Base-by-base conservation (phyloP, 176 grass and related monocot species). In the Areca catechu region DNA sequence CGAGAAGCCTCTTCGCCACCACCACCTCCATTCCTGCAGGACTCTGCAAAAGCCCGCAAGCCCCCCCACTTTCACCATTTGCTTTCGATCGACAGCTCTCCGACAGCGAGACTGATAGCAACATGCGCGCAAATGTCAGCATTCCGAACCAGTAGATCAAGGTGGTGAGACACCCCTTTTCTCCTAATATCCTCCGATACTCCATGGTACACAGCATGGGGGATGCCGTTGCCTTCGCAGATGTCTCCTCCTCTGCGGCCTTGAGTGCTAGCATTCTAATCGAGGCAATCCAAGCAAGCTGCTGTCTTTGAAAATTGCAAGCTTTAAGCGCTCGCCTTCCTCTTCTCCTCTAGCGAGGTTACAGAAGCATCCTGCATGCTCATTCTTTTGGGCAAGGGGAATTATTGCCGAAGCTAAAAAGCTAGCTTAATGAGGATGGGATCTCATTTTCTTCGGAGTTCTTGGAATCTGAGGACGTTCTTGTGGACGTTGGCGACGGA, bases 41-140 rank as follows among this genome's bases (percentile, higher is more conserved):
- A 16, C 77, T 65, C 55, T 76, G 82, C 67, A 95, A 60, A 74
- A 81, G 90, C 27, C 77, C 86, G 19, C 86, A 95, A 51, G 90
- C 80, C 1, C 90, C 1, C 90, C 90, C 0, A 81, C 83, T 3
- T 82, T 80, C 52, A 77, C 74, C 76, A 95, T 95, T 74, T 90
- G 90, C 56, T 90, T 95, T 60, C 83, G 74, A 62, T 60, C 83
- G 74, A 62, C 74, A 86, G 50, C 67, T 76, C 59, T 86, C 73
- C 0, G 82, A 89, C 54, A 22, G 82, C 20, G 85, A 58, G 51
- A 89, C 67, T 4, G 81, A 69, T 16, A 74, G 50, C 50, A 95
- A 72, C 52, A 86, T 49, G 0, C 54, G 27, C 52, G 89, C 28
- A 0, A 78, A 60, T 82, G 15, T 89, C 72, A 2, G 79, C 54